These are phyloP conservation scores for Diaporthe capsici DNA, from an alignment of 2,329 filamentous ascomycete genomes.

Conservation along the genomic window DNA sequence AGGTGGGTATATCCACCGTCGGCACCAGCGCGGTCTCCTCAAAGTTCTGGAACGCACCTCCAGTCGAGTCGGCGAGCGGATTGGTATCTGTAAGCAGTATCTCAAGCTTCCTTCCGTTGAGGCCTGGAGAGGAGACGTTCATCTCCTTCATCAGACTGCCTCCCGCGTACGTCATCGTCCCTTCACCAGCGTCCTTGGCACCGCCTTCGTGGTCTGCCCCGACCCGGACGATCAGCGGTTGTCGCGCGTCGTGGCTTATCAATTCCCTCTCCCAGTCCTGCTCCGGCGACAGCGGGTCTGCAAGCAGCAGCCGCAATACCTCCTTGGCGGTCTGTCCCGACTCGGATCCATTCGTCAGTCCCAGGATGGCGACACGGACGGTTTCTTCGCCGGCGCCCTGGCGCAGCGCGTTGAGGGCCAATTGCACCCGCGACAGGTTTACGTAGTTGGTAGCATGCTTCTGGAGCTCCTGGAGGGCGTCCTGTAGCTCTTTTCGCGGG, in stretches of 20 bases:
- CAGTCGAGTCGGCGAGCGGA: conserved; percentile 61
- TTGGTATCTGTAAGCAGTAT: conserved; percentile 69
- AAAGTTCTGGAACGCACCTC: conserved; percentile 58
- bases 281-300: conserved; percentile 76
- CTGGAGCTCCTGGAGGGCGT: conserved; percentile 72
- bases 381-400: conserved; percentile 70
- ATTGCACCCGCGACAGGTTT: conserved; percentile 78
- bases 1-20: conserved; percentile 76
- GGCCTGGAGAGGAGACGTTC: conserved; percentile 71
- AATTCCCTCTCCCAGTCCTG: conserved; percentile 78
- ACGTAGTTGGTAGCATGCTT: conserved; percentile 72
- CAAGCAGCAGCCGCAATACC: conserved; percentile 78
- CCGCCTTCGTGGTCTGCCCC: conserved; percentile 50
- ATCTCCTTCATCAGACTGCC: conserved; percentile 69
- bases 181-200: conserved; percentile 51
- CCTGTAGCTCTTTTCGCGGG: conserved; percentile 68
- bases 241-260: conserved; percentile 62
- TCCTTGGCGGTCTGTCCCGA: conserved; percentile 68
- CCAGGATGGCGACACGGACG: conserved; percentile 71
- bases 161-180: conserved; percentile 56
- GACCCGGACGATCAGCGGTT: conserved; percentile 76
- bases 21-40: conserved; percentile 82
- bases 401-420: conserved; percentile 76
- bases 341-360: conserved; percentile 56
- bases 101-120: conserved; percentile 75